These are phyloP conservation scores for Xylaria intraflava DNA, from an alignment of 495 filamentous ascomycete species.

Conservation along the genomic window DNA sequence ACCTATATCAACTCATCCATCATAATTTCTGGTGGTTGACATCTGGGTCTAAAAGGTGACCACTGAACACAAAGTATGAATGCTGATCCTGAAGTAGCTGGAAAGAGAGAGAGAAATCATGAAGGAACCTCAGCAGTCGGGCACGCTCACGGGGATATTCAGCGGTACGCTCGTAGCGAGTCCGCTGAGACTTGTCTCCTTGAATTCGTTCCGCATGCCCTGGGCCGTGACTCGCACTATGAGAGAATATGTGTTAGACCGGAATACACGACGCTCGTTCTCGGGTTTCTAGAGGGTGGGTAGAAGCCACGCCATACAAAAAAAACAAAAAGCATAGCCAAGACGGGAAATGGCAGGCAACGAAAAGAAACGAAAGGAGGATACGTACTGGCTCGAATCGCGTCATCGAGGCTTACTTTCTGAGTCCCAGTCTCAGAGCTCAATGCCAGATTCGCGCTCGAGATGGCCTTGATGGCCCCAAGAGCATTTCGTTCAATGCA, in stretches of 20 bases:
- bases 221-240: conserved; percentile 28
- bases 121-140: conserved; percentile 23
- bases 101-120: background rate
- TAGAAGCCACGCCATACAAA: background rate
- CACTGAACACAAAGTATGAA: background rate
- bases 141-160: conserved; percentile 31
- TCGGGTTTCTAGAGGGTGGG: background rate
- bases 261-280: background rate
- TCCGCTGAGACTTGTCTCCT: conserved; percentile 32
- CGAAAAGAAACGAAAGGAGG: background rate
- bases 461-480: conserved; percentile 31
- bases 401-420: conserved; percentile 31
- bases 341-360: background rate
- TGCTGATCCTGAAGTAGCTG: no score
- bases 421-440: conserved; percentile 27
- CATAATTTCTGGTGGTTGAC: no score
- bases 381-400: conserved; percentile 21
- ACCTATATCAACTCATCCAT: no score
- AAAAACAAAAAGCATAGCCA: background rate
- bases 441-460: conserved; percentile 31
- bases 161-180: conserved; percentile 30
- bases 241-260: background rate
- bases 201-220: conserved; percentile 33
- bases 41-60: background rate
- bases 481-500: conserved; percentile 34